Conservation (phyloP, 176 grass and related monocot genomes). For the Juncus effusus region DNA sequence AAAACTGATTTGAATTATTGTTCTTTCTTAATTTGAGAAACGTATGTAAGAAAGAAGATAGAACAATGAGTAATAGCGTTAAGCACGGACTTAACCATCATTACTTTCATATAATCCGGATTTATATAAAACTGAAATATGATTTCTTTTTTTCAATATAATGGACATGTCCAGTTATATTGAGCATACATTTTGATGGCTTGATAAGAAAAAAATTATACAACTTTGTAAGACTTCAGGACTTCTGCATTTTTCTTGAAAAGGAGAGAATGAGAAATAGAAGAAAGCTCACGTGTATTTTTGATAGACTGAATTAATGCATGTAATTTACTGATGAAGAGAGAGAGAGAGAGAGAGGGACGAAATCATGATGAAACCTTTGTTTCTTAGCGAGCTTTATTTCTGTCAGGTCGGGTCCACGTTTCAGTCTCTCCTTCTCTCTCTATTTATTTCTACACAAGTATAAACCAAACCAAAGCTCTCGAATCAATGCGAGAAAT, state of each 20-base stretch:
- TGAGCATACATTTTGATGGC: too few species aligned
- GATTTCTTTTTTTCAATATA: too few species aligned
- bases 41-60: too few species aligned
- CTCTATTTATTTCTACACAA: conserved; percentile 23
- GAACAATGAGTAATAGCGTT: too few species aligned
- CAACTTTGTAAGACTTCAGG: too few species aligned
- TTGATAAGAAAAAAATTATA: too few species aligned
- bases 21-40: too few species aligned
- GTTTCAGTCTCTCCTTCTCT: conserved; percentile 16
- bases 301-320: conserved; percentile 12
- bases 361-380: conserved; percentile 29
- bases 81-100: too few species aligned
- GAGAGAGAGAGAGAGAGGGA: conserved; percentile 22
- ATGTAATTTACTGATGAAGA: conserved; percentile 30
- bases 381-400: conserved; percentile 21
- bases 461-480: conserved; percentile 20
- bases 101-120: too few species aligned
- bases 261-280: neutral
- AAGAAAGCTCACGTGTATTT: conserved; percentile 28
- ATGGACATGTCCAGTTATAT: too few species aligned
- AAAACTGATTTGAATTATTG: too few species aligned
- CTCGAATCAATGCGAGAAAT: conserved; percentile 8
- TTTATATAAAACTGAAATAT: too few species aligned
- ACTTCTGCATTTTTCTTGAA: neutral
- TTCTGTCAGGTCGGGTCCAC: conserved; percentile 14